Evolutionary conservation across 345 rosid genomes (phyloP), one percentile per base, ranked within the genome.

Genomic region (Rhizophora mangle): DNA sequence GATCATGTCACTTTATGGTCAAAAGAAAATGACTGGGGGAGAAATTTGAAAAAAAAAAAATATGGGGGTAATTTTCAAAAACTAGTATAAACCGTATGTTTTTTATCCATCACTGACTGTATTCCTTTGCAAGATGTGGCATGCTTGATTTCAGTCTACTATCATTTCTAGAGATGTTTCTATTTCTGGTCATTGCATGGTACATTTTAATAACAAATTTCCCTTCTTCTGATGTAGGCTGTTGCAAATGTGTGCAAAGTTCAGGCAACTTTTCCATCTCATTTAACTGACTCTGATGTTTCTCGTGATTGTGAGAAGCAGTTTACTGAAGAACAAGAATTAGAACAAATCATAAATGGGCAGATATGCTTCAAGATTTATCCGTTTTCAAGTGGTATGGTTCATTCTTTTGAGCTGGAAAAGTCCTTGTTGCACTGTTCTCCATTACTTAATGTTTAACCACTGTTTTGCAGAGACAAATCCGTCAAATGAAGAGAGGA

Each of bases 201-300:
- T 19, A 19, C 21, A 18, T 69, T 24, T 51, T 73, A 56, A 11
- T 55, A 20, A 43, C 18, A 15, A 56, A 0, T 27, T 56, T 22
- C 19, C 26, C 54, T 64, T 59, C 63, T 64, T 76, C 10, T 71
- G 59, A 72, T 77, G 5, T 75, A 94, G 97, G 98, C 93, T 5
- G 81, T 94, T 75, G 96, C 96, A 72, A 79, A 82, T 76, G 95
- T 88, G 43, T 89, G 98, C 85, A 81, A 82, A 76, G 86, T 89
- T 49, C 72, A 86, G 60, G 80, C 82, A 62, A 58, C 83, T 53
- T 78, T 76, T 68, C 79, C 60, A 62, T 73, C 89, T 65, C 85
- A 85, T 57, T 86, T 91, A 76, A 79, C 83, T 60, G 85, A 82
- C 60, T 82, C 93, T 61, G 97, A 94, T 65, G 71, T 74, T 55